A percentile compares a stretch with the other conserved stretches of the same genome.
Evolutionary conservation across 2,329 filamentous ascomycete genomes (phyloP).

Genomic region (Trichocomaceae sp.): DNA sequence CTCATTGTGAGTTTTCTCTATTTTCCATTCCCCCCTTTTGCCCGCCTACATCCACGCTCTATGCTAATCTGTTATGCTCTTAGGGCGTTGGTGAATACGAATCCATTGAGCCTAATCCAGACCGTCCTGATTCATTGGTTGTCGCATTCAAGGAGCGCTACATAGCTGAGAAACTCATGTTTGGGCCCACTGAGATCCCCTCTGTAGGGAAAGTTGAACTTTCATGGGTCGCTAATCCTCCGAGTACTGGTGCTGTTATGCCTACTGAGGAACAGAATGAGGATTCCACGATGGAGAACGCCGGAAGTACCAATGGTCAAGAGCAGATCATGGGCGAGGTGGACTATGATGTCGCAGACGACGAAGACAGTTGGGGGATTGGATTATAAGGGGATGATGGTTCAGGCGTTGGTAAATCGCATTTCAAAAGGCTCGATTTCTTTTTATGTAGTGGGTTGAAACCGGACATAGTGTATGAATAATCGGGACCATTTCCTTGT

Average conservation of each 20-base stretch:
- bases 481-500: neutral
- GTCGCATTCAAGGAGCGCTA: constrained; percentile 44
- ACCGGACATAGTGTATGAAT: neutral
- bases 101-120: constrained; percentile 37
- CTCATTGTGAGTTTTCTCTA: constrained; percentile 40
- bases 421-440: neutral
- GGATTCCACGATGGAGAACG: constrained; percentile 29
- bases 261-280: constrained; percentile 21
- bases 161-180: constrained; percentile 51
- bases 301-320: constrained; percentile 15
- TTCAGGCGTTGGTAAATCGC: neutral
- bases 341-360: constrained; percentile 48
- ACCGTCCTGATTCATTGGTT: constrained; percentile 34
- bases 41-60: neutral
- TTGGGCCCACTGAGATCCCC: constrained; percentile 42
- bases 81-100: constrained; percentile 44
- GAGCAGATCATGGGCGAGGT: constrained; percentile 29
- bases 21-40: neutral
- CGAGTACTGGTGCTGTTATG: constrained; percentile 17
- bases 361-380: constrained; percentile 14
- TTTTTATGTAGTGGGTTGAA: neutral
- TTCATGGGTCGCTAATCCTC: constrained; percentile 46
- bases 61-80: constrained; percentile 13
- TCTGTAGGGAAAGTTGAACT: constrained; percentile 50
- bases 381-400: constrained; percentile 3